phyloP scores from a whole-genome alignment of 2,329 filamentous ascomycete genomes.

The Geosmithia putterillii region DNA sequence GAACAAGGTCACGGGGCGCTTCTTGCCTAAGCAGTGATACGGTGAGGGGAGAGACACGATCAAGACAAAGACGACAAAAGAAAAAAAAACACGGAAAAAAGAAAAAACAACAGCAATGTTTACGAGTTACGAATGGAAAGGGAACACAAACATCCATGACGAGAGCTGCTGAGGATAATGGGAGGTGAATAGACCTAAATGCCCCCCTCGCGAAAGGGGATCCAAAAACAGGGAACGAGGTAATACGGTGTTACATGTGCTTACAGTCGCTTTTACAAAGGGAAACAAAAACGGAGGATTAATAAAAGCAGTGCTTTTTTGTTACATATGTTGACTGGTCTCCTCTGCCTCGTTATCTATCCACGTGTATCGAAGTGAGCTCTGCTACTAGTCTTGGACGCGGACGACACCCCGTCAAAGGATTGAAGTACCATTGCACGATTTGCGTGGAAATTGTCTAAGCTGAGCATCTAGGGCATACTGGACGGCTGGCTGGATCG shows the following conservation, averaged over 20 bases:
- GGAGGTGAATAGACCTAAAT: not conserved
- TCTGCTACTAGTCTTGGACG: no score
- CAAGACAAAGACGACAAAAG: not conserved
- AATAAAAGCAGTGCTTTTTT: not conserved
- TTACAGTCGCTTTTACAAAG: not conserved
- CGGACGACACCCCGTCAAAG: no score
- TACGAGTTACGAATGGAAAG: not conserved
- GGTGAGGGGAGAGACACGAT: not conserved
- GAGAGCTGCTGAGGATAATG: not conserved
- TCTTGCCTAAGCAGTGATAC: not conserved
- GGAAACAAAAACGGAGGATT: not conserved
- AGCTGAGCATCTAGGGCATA: no score
- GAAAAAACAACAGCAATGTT: not conserved
- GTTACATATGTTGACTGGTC: no score
- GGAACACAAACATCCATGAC: not conserved
- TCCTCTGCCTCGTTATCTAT: no score
- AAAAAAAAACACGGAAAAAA: not conserved
- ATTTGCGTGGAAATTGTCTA: no score
- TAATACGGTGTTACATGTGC: not conserved
- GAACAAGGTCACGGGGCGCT: constrained; percentile 14
- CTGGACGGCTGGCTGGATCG: no score
- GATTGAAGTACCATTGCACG: no score
- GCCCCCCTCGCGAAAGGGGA: no score
- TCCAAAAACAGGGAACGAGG: not conserved
- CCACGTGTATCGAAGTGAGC: no score